Evolutionary conservation across 306 rosid species (phyloP).

Genomic region (Castanea mollissima): DNA sequence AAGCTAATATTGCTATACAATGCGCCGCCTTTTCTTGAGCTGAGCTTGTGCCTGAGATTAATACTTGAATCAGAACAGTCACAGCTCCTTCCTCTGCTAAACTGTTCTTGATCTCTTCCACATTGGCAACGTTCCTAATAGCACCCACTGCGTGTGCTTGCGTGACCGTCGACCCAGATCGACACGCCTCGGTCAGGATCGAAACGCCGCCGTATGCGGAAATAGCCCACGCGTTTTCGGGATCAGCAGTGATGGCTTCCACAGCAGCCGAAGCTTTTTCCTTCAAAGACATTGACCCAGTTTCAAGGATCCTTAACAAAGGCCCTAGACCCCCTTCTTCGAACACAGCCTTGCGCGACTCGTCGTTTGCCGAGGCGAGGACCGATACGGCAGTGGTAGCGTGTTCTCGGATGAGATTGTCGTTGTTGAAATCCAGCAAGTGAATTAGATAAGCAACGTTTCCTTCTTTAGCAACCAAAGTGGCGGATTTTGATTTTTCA

Average conservation of each 20-base stretch:
- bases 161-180: conserved; percentile 45
- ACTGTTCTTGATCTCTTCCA: conserved; percentile 38
- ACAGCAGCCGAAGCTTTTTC: conserved; percentile 52
- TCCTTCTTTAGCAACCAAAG: conserved; percentile 36
- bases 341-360: conserved; percentile 39
- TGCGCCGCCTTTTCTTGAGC: conserved; percentile 47
- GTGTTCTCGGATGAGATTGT: conserved; percentile 37
- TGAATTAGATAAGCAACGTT: conserved; percentile 42
- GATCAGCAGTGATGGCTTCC: conserved; percentile 44
- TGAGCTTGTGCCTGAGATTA: conserved; percentile 32
- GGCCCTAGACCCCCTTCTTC: conserved; percentile 60
- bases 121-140: conserved; percentile 37
- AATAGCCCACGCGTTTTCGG: conserved; percentile 58
- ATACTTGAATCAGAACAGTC: conserved; percentile 40
- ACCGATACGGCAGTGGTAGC: conserved; percentile 39
- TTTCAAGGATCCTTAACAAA: conserved; percentile 39
- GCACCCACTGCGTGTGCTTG: conserved; percentile 47
- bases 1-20: conserved; percentile 38
- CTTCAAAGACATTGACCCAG: conserved; percentile 32
- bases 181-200: conserved; percentile 42
- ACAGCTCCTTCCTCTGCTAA: conserved; percentile 55
- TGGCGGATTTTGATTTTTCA: conserved; percentile 21
- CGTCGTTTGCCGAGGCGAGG: conserved; percentile 42
- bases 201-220: conserved; percentile 55
- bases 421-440: conserved; percentile 42